Evolutionary conservation across 805 yeast genomes (phyloP), one percentile per base, ranked within the genome.

Genomic region (Metschnikowia amazonensis): DNA sequence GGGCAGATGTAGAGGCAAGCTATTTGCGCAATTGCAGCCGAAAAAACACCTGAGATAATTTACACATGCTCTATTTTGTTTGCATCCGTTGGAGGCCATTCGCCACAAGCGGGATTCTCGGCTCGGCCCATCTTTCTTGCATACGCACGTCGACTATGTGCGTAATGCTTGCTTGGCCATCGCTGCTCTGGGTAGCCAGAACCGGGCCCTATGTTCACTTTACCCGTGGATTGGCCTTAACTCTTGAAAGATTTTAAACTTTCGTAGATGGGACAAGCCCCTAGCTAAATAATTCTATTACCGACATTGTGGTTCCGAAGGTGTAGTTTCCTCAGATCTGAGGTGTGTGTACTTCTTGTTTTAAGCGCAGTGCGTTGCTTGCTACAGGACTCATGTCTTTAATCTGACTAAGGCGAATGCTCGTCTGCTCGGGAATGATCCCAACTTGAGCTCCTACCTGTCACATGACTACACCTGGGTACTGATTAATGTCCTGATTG

Each of bases 51-150:
- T 13, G 24, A 5, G 8, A 16, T 13, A n/a, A 18, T n/a, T 34
- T 14, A 13, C 28, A n/a, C 17, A 20, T 34, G 37, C 27, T n/a
- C 11, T 21, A 17, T 18, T 9, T 17, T 14, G 20, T 20, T 37
- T 18, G 33, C 33, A 28, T 28, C 33, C 18, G n/a, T 9, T 16
- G 40, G 14, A 27, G 5, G 14, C 5, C 14, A 25, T 36, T 36
- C n/a, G 39, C 39, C 10, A 17, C 17, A 6, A 17, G 31, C 41
- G 41, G 41, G 4, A 39, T 7, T 18, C 29, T 39, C 42, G 42
- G 42, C 42, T 39, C 42, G 42, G 30, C 42, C 7, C 10, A 29
- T 29, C 17, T 11, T 37, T 13, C 20, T 23, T 14, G 38, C 42
- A 29, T 28, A 16, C 42, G 33, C 42, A 3, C 32, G 25, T 25